Base-by-base conservation (phyloP, 768 basidiomycete genomes). In the Pisolithus tinctorius region DNA sequence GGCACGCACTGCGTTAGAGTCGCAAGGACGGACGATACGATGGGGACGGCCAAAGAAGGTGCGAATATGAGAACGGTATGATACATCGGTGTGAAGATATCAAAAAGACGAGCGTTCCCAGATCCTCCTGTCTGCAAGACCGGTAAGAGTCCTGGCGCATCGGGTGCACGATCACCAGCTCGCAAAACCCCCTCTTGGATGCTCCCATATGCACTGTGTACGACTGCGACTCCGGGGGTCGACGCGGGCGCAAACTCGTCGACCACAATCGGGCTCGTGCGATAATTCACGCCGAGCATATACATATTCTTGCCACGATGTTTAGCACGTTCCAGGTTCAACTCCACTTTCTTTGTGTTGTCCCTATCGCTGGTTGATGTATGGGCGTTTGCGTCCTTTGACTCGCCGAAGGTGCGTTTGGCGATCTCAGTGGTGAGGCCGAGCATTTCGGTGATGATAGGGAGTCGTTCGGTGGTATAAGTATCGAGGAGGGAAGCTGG, bases 371-470 rank as follows among this genome's bases (percentile, higher is more conserved):
- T n/a, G 2, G 39, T 23, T n/a, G 39, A 8, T 7, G 10, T 13
- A 8, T 40, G 31, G 10, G 31, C 3, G 31, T 10, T n/a, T 20
- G 10, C 31, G 10, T 4, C 10, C 31, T 34, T 34, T 10, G 31
- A 10, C 31, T 34, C 31, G 31, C 31, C 11, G 11, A 10, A 13
- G 2, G 31, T 34, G 11, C 4, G 31, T 3, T 34, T 34, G 31
- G 10, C 49, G 4, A 71, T 51, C 3, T 45, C 51, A n/a, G 70
- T 70, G 23, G 74, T 71, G 31, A 66, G 53, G 45, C 71, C 51
- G 20, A 79, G 69, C 73, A 76, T 76, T 48, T 72, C 68, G 0
- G 69, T 69, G 46, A 78, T 71, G 30, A 78, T 70, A 0, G 71
- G 75, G 31, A 77, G 54, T 14, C 78, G 73, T 55, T 78, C 78